A percentile compares a stretch with the other conserved stretches of the same genome.
phyloP scores from a whole-genome alignment of 495 filamentous ascomycete species.

The Pseudotulostoma volvatum region DNA sequence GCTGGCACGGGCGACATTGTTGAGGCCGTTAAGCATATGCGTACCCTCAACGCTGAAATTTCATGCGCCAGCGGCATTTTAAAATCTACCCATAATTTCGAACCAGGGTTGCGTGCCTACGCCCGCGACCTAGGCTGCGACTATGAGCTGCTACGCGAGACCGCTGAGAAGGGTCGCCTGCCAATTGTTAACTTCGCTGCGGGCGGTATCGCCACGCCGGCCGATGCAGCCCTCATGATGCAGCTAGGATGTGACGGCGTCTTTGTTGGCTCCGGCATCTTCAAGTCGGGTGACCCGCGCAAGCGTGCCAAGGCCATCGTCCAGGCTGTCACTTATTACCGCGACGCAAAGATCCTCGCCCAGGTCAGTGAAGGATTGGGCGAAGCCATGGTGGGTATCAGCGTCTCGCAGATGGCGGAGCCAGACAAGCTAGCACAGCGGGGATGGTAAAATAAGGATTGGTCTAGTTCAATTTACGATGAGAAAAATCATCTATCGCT shows the following conservation, averaged over 20 bases:
- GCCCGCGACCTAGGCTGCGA: slow-evolving; percentile 71
- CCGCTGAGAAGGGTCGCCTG: slow-evolving; percentile 69
- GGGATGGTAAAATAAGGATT: slow-evolving; percentile 72
- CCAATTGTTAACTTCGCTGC: slow-evolving; percentile 98
- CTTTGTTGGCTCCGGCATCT: slow-evolving; percentile 92
- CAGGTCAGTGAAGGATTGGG: slow-evolving; percentile 76
- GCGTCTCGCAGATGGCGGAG: slow-evolving; percentile 54
- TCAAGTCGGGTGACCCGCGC: slow-evolving; percentile 81
- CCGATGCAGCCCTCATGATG: slow-evolving; percentile 98
- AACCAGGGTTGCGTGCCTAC: slow-evolving; percentile 56
- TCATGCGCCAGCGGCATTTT: slow-evolving; percentile 49
- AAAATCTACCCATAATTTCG: slow-evolving; percentile 40
- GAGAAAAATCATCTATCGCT: slow-evolving; percentile 8
- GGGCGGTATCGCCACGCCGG: slow-evolving; percentile 90
- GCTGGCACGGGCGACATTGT: slow-evolving; percentile 97
- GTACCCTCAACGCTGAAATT: slow-evolving; percentile 75
- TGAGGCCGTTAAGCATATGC: slow-evolving; percentile 92
- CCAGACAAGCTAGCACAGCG: slow-evolving; percentile 68
- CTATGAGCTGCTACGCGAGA: slow-evolving; percentile 65
- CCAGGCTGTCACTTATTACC: slow-evolving; percentile 79
- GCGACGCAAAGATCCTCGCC: slow-evolving; percentile 71
- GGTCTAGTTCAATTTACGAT: too few species aligned
- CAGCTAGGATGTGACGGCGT: slow-evolving; percentile 95
- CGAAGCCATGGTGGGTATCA: slow-evolving; percentile 93
- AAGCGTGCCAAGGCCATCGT: slow-evolving; percentile 88